These are phyloP conservation scores for Plasmodium knowlesi DNA, from an alignment of 169 alveolate genomes.

Conservation along the genomic window DNA sequence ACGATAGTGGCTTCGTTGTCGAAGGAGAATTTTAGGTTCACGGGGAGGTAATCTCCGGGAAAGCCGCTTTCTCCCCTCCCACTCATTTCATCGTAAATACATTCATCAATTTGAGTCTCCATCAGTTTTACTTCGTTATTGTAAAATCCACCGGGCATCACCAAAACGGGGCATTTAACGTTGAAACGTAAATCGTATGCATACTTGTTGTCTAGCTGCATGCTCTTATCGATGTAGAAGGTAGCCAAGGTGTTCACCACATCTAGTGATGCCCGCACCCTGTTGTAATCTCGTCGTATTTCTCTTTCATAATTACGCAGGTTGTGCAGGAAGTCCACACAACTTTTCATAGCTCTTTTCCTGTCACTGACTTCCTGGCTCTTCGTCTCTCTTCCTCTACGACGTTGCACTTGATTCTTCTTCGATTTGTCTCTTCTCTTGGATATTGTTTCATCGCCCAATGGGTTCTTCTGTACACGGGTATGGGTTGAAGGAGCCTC, in stretches of 20 bases:
- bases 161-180: constrained; percentile 43
- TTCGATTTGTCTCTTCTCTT: not conserved
- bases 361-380: not conserved
- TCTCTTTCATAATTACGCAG: constrained; percentile 11
- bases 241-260: constrained; percentile 43
- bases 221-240: constrained; percentile 38
- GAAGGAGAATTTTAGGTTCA: constrained; percentile 13
- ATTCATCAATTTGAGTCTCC: constrained; percentile 17
- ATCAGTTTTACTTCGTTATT: constrained; percentile 55
- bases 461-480: not conserved
- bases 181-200: constrained; percentile 29
- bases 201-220: constrained; percentile 12
- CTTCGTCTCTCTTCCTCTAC: not conserved
- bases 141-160: constrained; percentile 46
- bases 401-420: not conserved
- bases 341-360: not conserved
- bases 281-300: not conserved
- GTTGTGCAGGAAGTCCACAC: not conserved
- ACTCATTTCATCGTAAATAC: constrained; percentile 8
- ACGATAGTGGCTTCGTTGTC: constrained; percentile 12
- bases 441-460: not conserved
- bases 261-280: constrained; percentile 22
- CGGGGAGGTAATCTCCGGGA: not conserved
- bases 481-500: not conserved
- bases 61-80: not conserved